Conservation (phyloP, 805 yeast genomes). For the Pichia nanzhaoensis region DNA sequence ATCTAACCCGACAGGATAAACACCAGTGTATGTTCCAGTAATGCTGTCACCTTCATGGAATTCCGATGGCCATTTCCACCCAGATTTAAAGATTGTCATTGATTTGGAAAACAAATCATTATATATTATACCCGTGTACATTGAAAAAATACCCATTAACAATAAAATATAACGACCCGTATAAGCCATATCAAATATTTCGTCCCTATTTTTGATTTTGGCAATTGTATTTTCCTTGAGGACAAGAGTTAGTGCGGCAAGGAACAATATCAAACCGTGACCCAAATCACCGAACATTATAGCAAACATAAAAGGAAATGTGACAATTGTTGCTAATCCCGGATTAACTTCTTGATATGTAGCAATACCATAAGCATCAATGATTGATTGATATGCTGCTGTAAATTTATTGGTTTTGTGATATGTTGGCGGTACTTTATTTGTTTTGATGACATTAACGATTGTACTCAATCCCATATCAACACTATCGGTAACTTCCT, state of each 20-base stretch:
- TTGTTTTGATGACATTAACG: slow-evolving; percentile 55
- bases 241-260: slow-evolving; percentile 51
- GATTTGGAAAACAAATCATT: slow-evolving; percentile 68
- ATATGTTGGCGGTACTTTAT: slow-evolving; percentile 64
- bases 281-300: slow-evolving; percentile 82
- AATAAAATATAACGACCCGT: slow-evolving; percentile 63
- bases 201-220: slow-evolving; percentile 52
- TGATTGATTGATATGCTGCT: slow-evolving; percentile 59
- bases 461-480: slow-evolving; percentile 43
- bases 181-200: slow-evolving; percentile 72
- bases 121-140: slow-evolving; percentile 68
- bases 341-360: slow-evolving; percentile 72
- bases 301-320: slow-evolving; percentile 79
- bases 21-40: slow-evolving; percentile 42
- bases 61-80: slow-evolving; percentile 59
- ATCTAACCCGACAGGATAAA: slow-evolving; percentile 60
- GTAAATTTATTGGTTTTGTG: slow-evolving; percentile 68
- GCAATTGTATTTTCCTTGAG: slow-evolving; percentile 47
- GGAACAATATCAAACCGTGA: slow-evolving; percentile 58
- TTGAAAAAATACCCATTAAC: slow-evolving; percentile 65
- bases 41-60: slow-evolving; percentile 46
- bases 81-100: slow-evolving; percentile 58
- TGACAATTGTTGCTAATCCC: slow-evolving; percentile 65
- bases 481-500: slow-evolving; percentile 51
- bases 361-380: slow-evolving; percentile 74